Base-by-base conservation (phyloP, 2,329 filamentous ascomycete genomes). In the Orbilia quercus region DNA sequence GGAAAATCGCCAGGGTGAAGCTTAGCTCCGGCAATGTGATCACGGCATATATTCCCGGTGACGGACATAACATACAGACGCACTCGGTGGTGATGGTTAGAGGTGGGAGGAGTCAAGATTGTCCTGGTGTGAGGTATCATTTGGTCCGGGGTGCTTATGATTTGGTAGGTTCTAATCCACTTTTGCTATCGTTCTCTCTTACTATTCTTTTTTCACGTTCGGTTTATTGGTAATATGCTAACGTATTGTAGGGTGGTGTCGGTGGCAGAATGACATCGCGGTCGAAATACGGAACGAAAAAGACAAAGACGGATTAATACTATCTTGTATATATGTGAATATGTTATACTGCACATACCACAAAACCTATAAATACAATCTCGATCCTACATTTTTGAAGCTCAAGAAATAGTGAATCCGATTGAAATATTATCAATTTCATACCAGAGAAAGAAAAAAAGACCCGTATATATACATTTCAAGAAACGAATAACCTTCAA, bases 1-100 rank as follows among this genome's bases (percentile, higher is more conserved):
- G 95, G 75, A 99, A 99, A 85, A 95, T 92, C 67, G 94, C 94
- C 1, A 91, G 94, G 84, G 90, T 99, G 18, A 86, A 93, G 77
- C 84, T 99, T 80, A 95, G 91, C 72, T 93, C 88, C 75, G 95
- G 95, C 63, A 91, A 89, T 80, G 86, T 96, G 70, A 85, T 99
- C 75, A 96, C 92, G 70, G 91, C 91, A 23, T 98, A 97, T 83
- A 97, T 99, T 79, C 92, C 93, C 34, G 95, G 95, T 58, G 94
- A 98, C 86, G 94, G 95, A 53, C 95, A 99, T 83, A 99, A 98
- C 82, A 93, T 98, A 76, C 94, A 98, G 85, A 95, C 98, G 85
- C 96, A 99, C 84, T 96, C 91, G 78, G 95, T 99, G 50, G 95
- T 99, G 64, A 84, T 98, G 76, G 93, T 99, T n/a, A 86, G 95